phyloP scores from a whole-genome alignment of 169 alveolate genomes.

The Eimeria acervulina region DNA sequence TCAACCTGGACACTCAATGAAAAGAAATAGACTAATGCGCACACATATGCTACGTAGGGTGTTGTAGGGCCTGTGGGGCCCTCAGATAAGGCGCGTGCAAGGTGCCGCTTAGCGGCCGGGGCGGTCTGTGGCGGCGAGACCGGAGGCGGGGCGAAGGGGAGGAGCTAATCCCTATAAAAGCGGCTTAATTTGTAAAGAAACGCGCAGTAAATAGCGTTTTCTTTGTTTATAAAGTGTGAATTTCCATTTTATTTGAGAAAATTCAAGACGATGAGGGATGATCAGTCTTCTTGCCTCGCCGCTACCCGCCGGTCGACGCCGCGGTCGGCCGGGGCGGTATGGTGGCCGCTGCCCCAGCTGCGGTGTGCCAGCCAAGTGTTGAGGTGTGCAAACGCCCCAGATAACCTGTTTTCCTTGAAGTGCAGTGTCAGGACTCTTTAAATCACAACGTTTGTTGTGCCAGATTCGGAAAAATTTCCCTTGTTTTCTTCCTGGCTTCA shows the following conservation, averaged over 20 bases:
- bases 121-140: slow-evolving; percentile 9
- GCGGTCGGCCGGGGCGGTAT: slow-evolving; percentile 15
- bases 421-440: neutral
- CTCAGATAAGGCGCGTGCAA: neutral
- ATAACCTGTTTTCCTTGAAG: neutral
- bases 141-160: neutral
- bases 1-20: neutral
- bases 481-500: neutral
- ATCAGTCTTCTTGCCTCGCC: neutral
- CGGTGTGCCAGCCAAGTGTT: neutral
- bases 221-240: neutral
- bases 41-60: neutral
- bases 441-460: neutral
- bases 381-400: neutral
- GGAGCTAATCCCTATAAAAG: neutral
- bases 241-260: too few relatives aligned
- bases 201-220: neutral
- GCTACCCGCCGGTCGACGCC: neutral
- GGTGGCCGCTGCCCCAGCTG: slow-evolving; percentile 9
- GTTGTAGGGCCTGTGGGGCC: neutral
- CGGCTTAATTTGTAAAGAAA: neutral
- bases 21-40: neutral
- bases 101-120: neutral
- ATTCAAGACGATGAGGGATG: too few relatives aligned
- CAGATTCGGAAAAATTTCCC: neutral